Evolutionary conservation across 1,284 basidiomycete genomes (phyloP).

Genomic region (Tranzscheliella williamsii): DNA sequence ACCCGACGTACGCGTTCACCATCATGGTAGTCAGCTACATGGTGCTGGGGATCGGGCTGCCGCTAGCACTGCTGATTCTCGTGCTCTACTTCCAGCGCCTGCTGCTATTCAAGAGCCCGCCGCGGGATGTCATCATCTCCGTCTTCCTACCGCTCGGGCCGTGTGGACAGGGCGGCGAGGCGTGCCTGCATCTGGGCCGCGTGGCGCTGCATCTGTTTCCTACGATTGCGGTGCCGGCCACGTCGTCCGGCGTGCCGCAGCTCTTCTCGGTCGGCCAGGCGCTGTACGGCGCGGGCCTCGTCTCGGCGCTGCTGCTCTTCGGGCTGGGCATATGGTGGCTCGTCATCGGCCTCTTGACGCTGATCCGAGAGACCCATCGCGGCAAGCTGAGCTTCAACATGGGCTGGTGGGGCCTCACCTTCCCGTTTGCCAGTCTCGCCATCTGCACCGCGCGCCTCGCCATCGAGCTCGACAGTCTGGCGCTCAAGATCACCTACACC

Average conservation of each 20-base stretch:
- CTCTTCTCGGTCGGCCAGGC: conserved; percentile 39
- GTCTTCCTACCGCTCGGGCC: conserved; percentile 49
- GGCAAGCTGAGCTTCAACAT: conserved; percentile 48
- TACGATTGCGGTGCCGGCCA: conserved; percentile 12
- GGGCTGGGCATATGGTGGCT: conserved; percentile 51
- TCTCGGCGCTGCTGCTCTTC: conserved; percentile 45
- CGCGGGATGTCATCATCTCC: conserved; percentile 50
- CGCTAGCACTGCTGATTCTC: conserved; percentile 42
- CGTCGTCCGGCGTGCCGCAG: conserved; percentile 27
- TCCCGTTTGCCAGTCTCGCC: conserved; percentile 41
- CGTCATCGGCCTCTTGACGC: conserved; percentile 34
- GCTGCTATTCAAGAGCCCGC: conserved; percentile 47
- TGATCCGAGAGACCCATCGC: conserved; percentile 30
- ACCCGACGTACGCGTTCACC: conserved; percentile 46
- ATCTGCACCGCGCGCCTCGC: conserved; percentile 43
- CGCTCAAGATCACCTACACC: conserved; percentile 47
- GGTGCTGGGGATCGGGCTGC: conserved; percentile 47
- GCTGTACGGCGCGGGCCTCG: conserved; percentile 46
- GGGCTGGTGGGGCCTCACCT: conserved; percentile 49
- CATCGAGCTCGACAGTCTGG: conserved; percentile 38
- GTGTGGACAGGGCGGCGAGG: conserved; percentile 50
- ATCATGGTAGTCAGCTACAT: conserved; percentile 44
- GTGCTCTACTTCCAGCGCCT: conserved; percentile 53
- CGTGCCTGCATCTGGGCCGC: conserved; percentile 43
- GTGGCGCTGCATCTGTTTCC: conserved; percentile 44